These are phyloP conservation scores for Saccharomyces paradoxus DNA, from an alignment of 805 yeast genomes.

Conservation along the genomic window DNA sequence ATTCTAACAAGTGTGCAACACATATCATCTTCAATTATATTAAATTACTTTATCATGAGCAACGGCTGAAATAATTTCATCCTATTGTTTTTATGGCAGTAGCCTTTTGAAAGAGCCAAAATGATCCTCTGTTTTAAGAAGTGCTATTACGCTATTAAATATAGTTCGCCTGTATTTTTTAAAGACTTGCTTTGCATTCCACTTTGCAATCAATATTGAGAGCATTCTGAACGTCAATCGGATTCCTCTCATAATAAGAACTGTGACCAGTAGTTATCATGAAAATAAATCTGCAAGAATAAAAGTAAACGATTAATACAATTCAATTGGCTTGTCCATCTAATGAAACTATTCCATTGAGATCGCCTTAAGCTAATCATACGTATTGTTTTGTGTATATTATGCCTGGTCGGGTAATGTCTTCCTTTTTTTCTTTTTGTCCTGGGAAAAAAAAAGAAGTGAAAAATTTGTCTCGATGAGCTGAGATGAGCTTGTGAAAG, in stretches of 20 bases:
- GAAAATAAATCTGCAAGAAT: neutral
- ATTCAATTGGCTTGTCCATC: neutral
- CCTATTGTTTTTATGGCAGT: neutral
- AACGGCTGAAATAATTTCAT: neutral
- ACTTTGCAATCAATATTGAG: neutral
- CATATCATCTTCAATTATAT: neutral
- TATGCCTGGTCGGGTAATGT: neutral
- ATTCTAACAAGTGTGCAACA: neutral
- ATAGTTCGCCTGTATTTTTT: neutral
- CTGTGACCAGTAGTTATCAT: neutral
- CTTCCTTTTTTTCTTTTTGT: neutral
- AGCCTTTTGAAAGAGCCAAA: neutral
- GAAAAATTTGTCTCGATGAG: constrained; percentile 10
- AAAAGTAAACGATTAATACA: neutral
- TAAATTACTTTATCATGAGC: neutral
- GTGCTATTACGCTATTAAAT: neutral
- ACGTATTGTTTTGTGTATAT: neutral
- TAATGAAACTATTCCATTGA: neutral
- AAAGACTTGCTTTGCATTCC: neutral
- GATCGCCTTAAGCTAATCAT: neutral
- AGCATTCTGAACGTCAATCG: neutral
- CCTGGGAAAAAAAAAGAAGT: constrained; percentile 1
- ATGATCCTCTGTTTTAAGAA: neutral
- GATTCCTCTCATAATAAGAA: neutral
- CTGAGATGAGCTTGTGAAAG: constrained; percentile 11